A percentile compares a stretch with the other conserved stretches of the same genome.
These are phyloP conservation scores for Pseudogymnoascus sp. DNA, from an alignment of 2,329 filamentous ascomycete genomes.

Conservation along the genomic window DNA sequence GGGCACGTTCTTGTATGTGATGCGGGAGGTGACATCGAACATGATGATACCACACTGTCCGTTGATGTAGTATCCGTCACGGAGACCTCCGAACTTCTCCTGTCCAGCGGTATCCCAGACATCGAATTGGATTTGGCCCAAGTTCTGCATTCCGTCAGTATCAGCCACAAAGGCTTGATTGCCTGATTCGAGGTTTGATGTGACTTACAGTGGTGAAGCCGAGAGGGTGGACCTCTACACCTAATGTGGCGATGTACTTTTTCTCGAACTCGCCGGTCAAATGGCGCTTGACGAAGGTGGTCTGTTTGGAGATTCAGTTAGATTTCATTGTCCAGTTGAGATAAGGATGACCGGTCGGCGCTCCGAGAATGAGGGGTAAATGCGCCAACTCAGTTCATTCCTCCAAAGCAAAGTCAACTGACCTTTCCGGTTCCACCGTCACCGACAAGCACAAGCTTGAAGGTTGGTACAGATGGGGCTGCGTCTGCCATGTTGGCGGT, in stretches of 20 bases:
- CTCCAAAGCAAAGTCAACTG: slow-evolving; percentile 30
- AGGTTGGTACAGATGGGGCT: slow-evolving; percentile 58
- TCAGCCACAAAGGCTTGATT: neutral
- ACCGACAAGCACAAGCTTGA: slow-evolving; percentile 99
- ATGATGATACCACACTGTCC: slow-evolving; percentile 99
- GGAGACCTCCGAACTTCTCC: slow-evolving; percentile 99
- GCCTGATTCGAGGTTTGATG: slow-evolving; percentile 12
- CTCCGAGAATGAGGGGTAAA: slow-evolving; percentile 10
- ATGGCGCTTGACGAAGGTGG: slow-evolving; percentile 99
- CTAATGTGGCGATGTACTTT: slow-evolving; percentile 99
- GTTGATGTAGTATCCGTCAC: slow-evolving; percentile 99
- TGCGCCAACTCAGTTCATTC: neutral
- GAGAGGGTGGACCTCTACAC: slow-evolving; percentile 98
- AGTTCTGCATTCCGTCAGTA: slow-evolving; percentile 53
- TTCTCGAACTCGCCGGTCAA: slow-evolving; percentile 99
- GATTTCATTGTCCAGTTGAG: neutral
- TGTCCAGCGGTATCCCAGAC: slow-evolving; percentile 99
- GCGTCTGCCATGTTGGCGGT: slow-evolving; percentile 52
- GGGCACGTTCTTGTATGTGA: slow-evolving; percentile 99
- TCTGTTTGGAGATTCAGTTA: slow-evolving; percentile 45
- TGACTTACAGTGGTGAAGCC: slow-evolving; percentile 89
- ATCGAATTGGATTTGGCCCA: slow-evolving; percentile 94
- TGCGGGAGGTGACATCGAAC: slow-evolving; percentile 98
- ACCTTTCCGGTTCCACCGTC: slow-evolving; percentile 99
- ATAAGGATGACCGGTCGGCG: slow-evolving; percentile 11